Evolutionary conservation across 768 basidiomycete species (phyloP), one percentile per base, ranked within the genome.

Genomic region (Mycena amicta): DNA sequence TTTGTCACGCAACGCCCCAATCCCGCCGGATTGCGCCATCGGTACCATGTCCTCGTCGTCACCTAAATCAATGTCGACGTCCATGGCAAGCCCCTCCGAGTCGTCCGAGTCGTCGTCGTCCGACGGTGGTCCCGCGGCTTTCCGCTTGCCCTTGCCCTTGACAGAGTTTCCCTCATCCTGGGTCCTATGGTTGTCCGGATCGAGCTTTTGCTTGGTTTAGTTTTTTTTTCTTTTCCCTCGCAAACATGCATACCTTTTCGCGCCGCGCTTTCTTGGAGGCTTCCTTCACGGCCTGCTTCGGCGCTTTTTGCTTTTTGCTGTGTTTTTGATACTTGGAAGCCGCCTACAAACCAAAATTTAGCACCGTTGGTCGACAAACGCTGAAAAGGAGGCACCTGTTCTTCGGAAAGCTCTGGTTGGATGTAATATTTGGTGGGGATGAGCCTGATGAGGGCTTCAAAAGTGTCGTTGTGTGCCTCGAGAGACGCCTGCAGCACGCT

Each of bases 371-470:
- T n/a, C n/a, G n/a, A n/a, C n/a, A n/a, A n/a, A n/a, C n/a, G 37
- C 11, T 39, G 31, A 40, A 56, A 22, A 55, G 29, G 33, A 20
- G 51, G 49, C 63, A 88, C 90, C 80, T 88, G 85, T 60, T 89
- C 88, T 51, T 88, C 85, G 1, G 77, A 75, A 45, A 83, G 82
- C 20, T 90, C 88, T 39, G 77, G 80, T 2, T 85, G 82, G 50
- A 97, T 77, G 73, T 98, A 98, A 71, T 90, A 93, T 76, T 89
- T 89, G 4, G 95, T 82, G 0, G 96, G 96, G 55, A 98, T 97
- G 46, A 97, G 83, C 39, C 80, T 85, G 2, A 97, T 78, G 4
- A 98, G 77, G 0, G 85, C 78, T 67, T 95, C 93, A 66, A 99
- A 98, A 0, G 87, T 84, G 26, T 83, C 84, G 69, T 98, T 97